Evolutionary conservation across 768 basidiomycete species (phyloP), one percentile per base, ranked within the genome.

Genomic region (Xanthoconium purpureum): DNA sequence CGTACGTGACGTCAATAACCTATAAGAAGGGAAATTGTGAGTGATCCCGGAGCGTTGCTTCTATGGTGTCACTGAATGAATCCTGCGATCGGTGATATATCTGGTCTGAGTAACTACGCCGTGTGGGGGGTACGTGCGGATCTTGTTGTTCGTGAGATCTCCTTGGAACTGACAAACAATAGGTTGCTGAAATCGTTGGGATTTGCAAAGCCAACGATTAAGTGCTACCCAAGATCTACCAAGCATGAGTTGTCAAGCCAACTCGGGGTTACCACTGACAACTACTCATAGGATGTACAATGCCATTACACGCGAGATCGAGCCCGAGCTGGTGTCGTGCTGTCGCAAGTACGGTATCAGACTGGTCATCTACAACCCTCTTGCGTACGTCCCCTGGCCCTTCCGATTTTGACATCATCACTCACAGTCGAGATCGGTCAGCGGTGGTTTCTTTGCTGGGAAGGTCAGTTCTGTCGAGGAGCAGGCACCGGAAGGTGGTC

Each of bases 101-200:
- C 86, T 55, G 84, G 85, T 3, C 73, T 87, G 58, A 85, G 84
- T 62, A 86, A 86, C 66, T 86, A 74, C 40, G 55, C 67, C 1
- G 77, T 82, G 0, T 85, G 82, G 81, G 83, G 85, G 66, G 78
- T 75, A 37, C 28, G 66, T 66, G 2, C 14, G 14, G 15, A 28
- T 14, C 13, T 37, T 29, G n/a, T 2, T 14, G 0, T 18, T 33
- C 5, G 24, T 24, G 24, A 24, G 24, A 4, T 24, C 24, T 24
- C 24, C 24, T 24, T 24, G 24, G 24, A 24, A 24, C 24, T 24
- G 24, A 47, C 50, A 4, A 24, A 10, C 33, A 11, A n/a, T 50
- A 78, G 76, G 82, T 84, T 14, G 82, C 83, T 4, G 83, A 84
- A 61, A 76, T 85, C 28, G 78, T 84, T 1, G 74, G 75, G 0